phyloP scores from a whole-genome alignment of 257 asterid species.

The Nicotiana tomentosiformis region DNA sequence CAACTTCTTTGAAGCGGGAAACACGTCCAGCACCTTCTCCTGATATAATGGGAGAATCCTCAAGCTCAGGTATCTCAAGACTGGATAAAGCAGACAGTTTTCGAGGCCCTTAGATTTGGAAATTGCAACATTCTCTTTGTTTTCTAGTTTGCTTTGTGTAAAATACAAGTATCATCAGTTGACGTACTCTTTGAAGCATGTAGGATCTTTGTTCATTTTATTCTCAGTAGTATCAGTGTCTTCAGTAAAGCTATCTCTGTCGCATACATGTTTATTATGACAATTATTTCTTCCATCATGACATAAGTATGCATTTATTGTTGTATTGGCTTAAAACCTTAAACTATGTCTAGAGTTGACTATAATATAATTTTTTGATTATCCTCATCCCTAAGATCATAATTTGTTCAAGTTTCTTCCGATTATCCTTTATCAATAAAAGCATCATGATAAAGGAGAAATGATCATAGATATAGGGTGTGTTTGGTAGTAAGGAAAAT shows the following conservation, averaged over 20 bases:
- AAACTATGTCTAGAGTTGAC: neutral
- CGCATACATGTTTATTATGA: neutral
- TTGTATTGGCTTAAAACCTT: neutral
- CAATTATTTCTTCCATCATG: neutral
- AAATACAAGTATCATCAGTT: neutral
- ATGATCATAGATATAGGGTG: neutral
- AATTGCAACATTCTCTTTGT: neutral
- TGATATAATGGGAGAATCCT: constrained; percentile 69
- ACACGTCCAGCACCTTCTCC: constrained; percentile 42
- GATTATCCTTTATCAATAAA: neutral
- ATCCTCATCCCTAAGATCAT: neutral
- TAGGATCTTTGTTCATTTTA: constrained; percentile 1
- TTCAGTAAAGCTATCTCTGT: neutral
- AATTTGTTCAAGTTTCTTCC: too few relatives aligned
- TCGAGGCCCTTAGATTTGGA: constrained; percentile 30
- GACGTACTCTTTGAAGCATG: neutral
- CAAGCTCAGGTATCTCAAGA: constrained; percentile 73
- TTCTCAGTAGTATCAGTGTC: neutral
- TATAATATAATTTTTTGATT: too few relatives aligned
- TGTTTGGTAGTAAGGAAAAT: too few relatives aligned
- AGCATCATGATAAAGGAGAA: neutral
- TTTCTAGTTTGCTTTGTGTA: neutral
- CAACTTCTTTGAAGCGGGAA: constrained; percentile 63
- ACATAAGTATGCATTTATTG: neutral
- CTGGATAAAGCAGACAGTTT: constrained; percentile 62